Evolutionary conservation across 1,139 yeast species (phyloP), one percentile per base, ranked within the genome.

Genomic region (Candida tetrigidarum): DNA sequence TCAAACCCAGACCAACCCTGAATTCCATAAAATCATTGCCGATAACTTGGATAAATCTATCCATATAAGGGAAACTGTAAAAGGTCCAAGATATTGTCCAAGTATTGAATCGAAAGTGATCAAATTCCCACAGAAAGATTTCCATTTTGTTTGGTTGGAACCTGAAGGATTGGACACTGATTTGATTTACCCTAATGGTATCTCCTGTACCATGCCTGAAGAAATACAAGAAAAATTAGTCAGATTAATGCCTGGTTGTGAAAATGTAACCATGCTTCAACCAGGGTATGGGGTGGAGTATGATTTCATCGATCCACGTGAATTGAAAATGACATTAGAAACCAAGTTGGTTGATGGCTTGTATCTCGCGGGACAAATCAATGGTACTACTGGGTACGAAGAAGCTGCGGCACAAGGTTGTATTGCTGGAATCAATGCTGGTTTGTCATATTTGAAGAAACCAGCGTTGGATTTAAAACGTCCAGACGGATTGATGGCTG

Each of bases 211-310:
- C 0, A 87, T 95, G 96, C 99, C 99, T 0, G 93, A 83, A 29
- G 98, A 93, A 15, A 85, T 93, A 23, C 99, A 95, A 64, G 77
- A 76, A 28, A 72, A 79, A 51, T 78, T 92, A 75, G 80, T 95
- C 42, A 73, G 74, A 47, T 69, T 90, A 69, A 88, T 95, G 56
- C 88, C 91, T 1, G 99, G 99, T 0, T 79, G 96, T 46, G 97
- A 90, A 56, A 83, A 89, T 55, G 97, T 87, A 0, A 73, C 69
- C 15, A 90, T 95, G 90, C 60, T 86, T 5, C 97, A 91, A 58
- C 97, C 98, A 0, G 99, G 98, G 0, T 95, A 95, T 60, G 99
- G 99, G 11, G 99, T 95, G 2, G 99, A 95, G 63, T 95, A 95
- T 59, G 99, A 95, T 62, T 93, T 89, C 62, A 85, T 95, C 20